Base-by-base conservation (phyloP, 306 rosid species). In the Begonia loranthoides region DNA sequence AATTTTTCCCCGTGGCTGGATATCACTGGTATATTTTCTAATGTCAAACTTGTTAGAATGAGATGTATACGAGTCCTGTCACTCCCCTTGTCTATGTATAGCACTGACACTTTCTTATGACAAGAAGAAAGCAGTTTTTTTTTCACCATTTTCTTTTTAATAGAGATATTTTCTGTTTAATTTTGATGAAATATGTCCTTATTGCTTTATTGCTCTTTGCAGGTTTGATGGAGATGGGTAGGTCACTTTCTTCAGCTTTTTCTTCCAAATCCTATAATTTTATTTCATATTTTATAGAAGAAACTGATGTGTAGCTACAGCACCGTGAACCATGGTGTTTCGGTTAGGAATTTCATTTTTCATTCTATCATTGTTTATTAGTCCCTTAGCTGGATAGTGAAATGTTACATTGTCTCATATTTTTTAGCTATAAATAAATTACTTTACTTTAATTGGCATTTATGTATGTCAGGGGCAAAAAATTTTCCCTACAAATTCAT, bases 221-320 rank as follows among this genome's bases (percentile, higher is more conserved):
- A 90, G 97, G 97, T 85, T 85, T 67, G 97, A 90, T 65, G 97
- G 97, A 70, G 97, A 90, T 69, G 97, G 95, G 95, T 90, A 55
- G 17, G 94, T 76, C 64, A 21, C 43, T 61, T 59, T 60, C 61
- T 61, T 21, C 56, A 51, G 57, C 55, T 36, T 21, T 47, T 44
- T 58, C n/a, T 54, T 66, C 38, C 50, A 59, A 28, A 28, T 3
- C 34, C 21, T 38, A 12, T 56, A 12, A 49, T 57, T 58, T 64
- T 51, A 47, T 44, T 65, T 16, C 17, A n/a, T 38, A 50, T 52
- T 62, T 41, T 52, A 41, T 60, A 7, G 60, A 58, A 58, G 65
- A 33, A 54, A 24, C 62, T 56, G 34, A 28, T 2, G 5, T 28
- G 34, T 28, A 3, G 34, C 34, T 28, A 28, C 2, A 28, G 2